Percentiles rank a stretch among this genome's conserved stretches.
Conservation (phyloP, 306 rosid genomes). For the Casuarina equisetifolia region DNA sequence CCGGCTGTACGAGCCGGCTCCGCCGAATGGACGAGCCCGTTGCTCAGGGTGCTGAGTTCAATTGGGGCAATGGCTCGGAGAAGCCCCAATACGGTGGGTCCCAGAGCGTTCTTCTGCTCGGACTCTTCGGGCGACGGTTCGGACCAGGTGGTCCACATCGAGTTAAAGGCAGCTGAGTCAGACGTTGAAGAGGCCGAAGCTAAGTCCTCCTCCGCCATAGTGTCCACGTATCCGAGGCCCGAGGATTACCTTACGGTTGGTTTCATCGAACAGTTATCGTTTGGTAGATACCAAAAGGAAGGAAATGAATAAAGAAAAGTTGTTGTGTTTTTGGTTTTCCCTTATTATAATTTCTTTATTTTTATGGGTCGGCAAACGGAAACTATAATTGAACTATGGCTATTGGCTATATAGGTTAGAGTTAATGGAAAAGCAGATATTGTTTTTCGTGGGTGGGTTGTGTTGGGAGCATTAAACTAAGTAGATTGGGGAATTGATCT, state of each 20-base stretch:
- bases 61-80: slow-evolving; percentile 41
- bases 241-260: slow-evolving; percentile 94
- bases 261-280: slow-evolving; percentile 8
- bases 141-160: slow-evolving; percentile 53
- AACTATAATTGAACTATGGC: neutral
- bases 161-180: slow-evolving; percentile 50
- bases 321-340: neutral
- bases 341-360: neutral
- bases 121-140: slow-evolving; percentile 64
- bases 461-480: neutral
- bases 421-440: neutral
- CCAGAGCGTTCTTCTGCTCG: slow-evolving; percentile 70
- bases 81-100: slow-evolving; percentile 29
- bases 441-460: neutral
- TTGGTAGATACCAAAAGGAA: slow-evolving; percentile 7
- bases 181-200: slow-evolving; percentile 45
- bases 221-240: slow-evolving; percentile 80
- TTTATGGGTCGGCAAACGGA: neutral
- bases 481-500: neutral
- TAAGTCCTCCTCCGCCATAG: slow-evolving; percentile 72
- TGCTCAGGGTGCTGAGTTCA: slow-evolving; percentile 49
- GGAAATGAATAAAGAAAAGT: neutral
- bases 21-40: slow-evolving; percentile 44
- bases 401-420: neutral
- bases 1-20: slow-evolving; percentile 44